A percentile compares a stretch with the other conserved stretches of the same genome.
phyloP scores from a whole-genome alignment of 2,329 filamentous ascomycete genomes.

The Bipolaris zeicola region DNA sequence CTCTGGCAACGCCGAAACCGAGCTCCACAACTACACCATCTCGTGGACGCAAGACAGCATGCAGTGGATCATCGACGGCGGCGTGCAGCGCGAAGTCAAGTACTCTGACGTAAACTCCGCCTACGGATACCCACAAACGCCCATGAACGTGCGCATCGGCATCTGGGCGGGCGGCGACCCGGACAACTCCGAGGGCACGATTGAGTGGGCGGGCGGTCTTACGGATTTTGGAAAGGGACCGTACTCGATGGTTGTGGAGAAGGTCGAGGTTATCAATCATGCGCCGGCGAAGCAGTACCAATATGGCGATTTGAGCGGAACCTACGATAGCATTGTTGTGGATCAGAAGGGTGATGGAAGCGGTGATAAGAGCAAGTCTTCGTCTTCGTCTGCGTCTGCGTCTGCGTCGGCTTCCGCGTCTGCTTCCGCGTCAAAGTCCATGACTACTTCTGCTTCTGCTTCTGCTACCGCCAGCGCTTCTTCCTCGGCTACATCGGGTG shows the following conservation, averaged over 20 bases:
- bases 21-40: constrained; percentile 69
- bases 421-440: background rate
- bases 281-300: constrained; percentile 55
- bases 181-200: constrained; percentile 57
- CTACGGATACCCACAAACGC: constrained; percentile 73
- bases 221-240: constrained; percentile 53
- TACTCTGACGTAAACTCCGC: constrained; percentile 60
- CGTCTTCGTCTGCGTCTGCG: background rate
- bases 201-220: constrained; percentile 69
- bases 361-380: background rate
- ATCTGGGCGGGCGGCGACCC: constrained; percentile 55
- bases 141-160: constrained; percentile 61
- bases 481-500: background rate
- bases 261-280: constrained; percentile 56
- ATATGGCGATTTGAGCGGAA: constrained; percentile 54
- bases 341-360: constrained; percentile 6
- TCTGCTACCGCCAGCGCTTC: background rate
- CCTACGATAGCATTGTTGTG: constrained; percentile 53
- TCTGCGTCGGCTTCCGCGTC: background rate
- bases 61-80: constrained; percentile 71
- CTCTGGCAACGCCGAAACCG: constrained; percentile 55
- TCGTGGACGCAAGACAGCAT: constrained; percentile 69
- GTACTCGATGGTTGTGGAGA: constrained; percentile 57
- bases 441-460: background rate
- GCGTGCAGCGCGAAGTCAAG: constrained; percentile 64